Conservation (phyloP, 2,329 filamentous ascomycete genomes). For the Tolypocladium amazonense region DNA sequence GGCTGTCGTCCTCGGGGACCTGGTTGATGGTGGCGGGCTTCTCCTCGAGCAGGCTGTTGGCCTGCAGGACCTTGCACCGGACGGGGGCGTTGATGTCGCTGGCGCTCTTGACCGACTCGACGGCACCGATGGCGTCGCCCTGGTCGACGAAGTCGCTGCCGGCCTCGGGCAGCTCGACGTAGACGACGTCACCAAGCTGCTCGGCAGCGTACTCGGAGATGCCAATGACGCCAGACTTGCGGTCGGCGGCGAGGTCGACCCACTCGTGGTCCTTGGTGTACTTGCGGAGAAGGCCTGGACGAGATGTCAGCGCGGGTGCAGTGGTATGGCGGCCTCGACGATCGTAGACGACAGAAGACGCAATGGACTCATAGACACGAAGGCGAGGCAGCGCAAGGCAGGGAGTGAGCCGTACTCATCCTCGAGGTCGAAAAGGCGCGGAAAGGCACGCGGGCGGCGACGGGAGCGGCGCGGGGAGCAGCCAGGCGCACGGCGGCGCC, state of each 20-base stretch:
- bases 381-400: not conserved
- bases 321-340: not conserved
- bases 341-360: not conserved
- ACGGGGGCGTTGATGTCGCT: constrained; percentile 92
- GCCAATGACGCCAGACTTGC: constrained; percentile 70
- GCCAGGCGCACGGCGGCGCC: constrained; percentile 21
- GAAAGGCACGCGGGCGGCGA: constrained; percentile 29
- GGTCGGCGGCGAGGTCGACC: constrained; percentile 79
- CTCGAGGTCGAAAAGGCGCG: constrained; percentile 28
- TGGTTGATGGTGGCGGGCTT: constrained; percentile 83
- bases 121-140: constrained; percentile 82
- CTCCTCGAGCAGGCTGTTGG: constrained; percentile 69
- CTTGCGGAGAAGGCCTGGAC: constrained; percentile 56
- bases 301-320: not conserved
- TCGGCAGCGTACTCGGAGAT: constrained; percentile 89
- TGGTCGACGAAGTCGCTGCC: constrained; percentile 53
- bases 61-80: constrained; percentile 61
- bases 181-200: constrained; percentile 91
- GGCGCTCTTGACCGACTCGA: constrained; percentile 98
- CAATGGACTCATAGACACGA: not conserved
- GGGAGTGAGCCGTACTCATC: constrained; percentile 17
- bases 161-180: constrained; percentile 77
- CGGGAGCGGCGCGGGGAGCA: constrained; percentile 25
- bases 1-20: constrained; percentile 68
- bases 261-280: constrained; percentile 98